Evolutionary conservation across 2,329 filamentous ascomycete genomes (phyloP).

Genomic region (Ophiostoma novo-ulmi): DNA sequence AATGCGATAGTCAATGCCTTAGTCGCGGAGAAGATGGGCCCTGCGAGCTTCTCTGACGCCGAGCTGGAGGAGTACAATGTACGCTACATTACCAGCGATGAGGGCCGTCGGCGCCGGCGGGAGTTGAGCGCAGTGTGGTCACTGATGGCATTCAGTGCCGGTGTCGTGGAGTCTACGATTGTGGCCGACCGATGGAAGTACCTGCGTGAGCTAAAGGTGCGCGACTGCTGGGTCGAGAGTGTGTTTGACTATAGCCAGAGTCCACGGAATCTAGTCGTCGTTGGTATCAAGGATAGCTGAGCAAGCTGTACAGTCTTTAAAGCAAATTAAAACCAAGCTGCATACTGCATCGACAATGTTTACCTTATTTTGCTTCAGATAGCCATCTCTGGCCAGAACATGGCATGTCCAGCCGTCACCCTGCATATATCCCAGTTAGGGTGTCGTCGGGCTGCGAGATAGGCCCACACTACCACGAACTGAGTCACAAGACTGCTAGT

Average conservation of each 20-base stretch:
- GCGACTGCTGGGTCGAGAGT: conserved; percentile 81
- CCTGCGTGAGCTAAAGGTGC: conserved; percentile 67
- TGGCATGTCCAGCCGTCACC: not conserved
- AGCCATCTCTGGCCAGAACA: not conserved
- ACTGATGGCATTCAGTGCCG: conserved; percentile 92
- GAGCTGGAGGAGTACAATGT: conserved; percentile 68
- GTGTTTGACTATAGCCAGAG: conserved; percentile 86
- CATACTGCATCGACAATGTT: not conserved
- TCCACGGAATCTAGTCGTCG: conserved; percentile 86
- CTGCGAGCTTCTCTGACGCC: conserved; percentile 60
- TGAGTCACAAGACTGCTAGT: not conserved
- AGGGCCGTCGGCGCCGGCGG: conserved; percentile 54
- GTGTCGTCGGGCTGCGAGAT: not conserved
- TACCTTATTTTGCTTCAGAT: not conserved
- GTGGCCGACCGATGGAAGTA: conserved; percentile 87
- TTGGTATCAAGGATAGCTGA: conserved; percentile 54
- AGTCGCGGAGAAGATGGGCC: conserved; percentile 58
- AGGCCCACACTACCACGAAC: not conserved
- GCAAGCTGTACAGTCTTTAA: not conserved
- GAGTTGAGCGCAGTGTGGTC: conserved; percentile 86
- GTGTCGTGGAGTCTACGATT: conserved; percentile 82
- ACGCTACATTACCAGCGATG: conserved; percentile 45
- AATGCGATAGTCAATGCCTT: conserved; percentile 36
- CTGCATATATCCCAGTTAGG: not conserved
- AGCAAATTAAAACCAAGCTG: not conserved